Conservation (phyloP, 495 filamentous ascomycete species). For the Aspergillus bertholletiae region DNA sequence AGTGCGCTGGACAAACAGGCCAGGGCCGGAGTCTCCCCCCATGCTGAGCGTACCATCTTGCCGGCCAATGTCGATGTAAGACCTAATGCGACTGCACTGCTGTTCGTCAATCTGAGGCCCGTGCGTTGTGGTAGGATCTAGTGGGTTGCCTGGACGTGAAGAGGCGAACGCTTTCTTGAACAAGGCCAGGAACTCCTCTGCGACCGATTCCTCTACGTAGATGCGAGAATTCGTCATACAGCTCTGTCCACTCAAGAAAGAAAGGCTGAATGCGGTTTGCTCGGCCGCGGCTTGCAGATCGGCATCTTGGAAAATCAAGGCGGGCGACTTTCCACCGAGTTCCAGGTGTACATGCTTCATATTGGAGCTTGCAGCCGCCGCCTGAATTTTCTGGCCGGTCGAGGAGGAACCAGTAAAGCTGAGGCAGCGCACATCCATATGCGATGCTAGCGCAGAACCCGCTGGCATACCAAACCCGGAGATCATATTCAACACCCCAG, state of each 20-base stretch:
- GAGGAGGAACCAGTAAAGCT: slow-evolving; percentile 85
- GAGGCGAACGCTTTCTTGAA: slow-evolving; percentile 68
- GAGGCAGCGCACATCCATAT: slow-evolving; percentile 72
- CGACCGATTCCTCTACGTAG: slow-evolving; percentile 75
- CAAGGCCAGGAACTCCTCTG: slow-evolving; percentile 66
- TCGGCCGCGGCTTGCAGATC: slow-evolving; percentile 80
- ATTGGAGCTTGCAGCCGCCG: slow-evolving; percentile 69
- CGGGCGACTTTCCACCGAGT: slow-evolving; percentile 86
- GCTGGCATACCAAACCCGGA: slow-evolving; percentile 50
- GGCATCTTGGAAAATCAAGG: slow-evolving; percentile 84
- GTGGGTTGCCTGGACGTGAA: slow-evolving; percentile 66
- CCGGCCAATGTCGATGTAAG: slow-evolving; percentile 71
- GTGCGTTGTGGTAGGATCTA: slow-evolving; percentile 67
- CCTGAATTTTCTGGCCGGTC: slow-evolving; percentile 85
- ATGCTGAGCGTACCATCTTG: slow-evolving; percentile 67
- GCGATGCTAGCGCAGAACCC: slow-evolving; percentile 47
- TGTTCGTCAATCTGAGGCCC: slow-evolving; percentile 81
- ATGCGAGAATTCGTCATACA: slow-evolving; percentile 88
- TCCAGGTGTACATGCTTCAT: slow-evolving; percentile 93
- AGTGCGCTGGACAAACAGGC: slow-evolving; percentile 69
- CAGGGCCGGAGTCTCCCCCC: slow-evolving; percentile 63
- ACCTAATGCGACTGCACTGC: slow-evolving; percentile 76
- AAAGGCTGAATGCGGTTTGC: slow-evolving; percentile 70
- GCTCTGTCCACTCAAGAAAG: slow-evolving; percentile 78
- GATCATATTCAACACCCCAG: slow-evolving; percentile 53